Base-by-base conservation (phyloP, 495 filamentous ascomycete species). In the Daldinia bambusicola region DNA sequence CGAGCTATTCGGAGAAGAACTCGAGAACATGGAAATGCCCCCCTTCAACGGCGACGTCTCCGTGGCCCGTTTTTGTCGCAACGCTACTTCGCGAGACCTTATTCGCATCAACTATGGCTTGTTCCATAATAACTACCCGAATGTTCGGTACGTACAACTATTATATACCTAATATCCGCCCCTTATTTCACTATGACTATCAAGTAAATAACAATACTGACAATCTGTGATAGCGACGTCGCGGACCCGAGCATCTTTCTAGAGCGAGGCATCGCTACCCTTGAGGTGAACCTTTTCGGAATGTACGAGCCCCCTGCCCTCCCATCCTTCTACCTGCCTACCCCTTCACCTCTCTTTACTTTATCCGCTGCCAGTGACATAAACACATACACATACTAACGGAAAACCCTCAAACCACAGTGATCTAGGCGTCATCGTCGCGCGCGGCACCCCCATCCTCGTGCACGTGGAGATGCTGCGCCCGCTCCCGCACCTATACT, bases 391-490 rank as follows among this genome's bases (percentile, higher is more conserved):
- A 0, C n/a, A 4, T 32, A 8, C 32, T 56, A 56, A 56, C 16
- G 16, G 20, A 8, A 6, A 9, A 5, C 10, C 53, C 32, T 20
- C 26, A 26, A 26, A 26, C n/a, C n/a, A 56, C 53, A 56, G 53
- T 7, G 26, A 34, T 1, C 1, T 56, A 7, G 32, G n/a, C 13
- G 16, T 56, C 26, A 9, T 56, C 7, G 14, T 56, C 9, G 32
- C 32, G 26, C 7, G n/a, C 10, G 32, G 53, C 13, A 9, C 20
- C 2, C 32, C 31, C 16, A 56, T 56, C n/a, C 16, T 37, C 1
- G 32, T 20, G 31, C 53, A 56, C 16, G n/a, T 56, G n/a, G 53
- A 56, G n/a, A 56, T 56, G 53, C 14, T 56, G 6, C 53, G 53
- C 0, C 1, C 53, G 4, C 31, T 56, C 1, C n/a, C 8, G 8